Percentiles rank a stretch among this genome's conserved stretches.
These are phyloP conservation scores for Nosema muscidifuracis DNA, from an alignment of 371 early-diverging fungal species.

Conservation along the genomic window DNA sequence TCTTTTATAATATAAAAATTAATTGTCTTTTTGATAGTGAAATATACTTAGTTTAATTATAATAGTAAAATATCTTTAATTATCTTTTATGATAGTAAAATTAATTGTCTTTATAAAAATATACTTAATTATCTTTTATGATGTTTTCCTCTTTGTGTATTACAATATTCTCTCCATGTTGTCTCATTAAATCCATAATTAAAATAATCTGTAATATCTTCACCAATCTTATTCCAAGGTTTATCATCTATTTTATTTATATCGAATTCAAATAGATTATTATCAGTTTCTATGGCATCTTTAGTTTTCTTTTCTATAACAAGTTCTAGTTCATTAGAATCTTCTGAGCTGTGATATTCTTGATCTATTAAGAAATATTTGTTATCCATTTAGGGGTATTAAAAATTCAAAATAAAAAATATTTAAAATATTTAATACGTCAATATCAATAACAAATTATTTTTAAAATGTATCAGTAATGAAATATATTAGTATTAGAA, in stretches of 20 bases:
- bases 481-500: too few species aligned
- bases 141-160: constrained; percentile 67
- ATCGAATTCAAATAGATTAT: constrained; percentile 71
- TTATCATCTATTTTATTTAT: constrained; percentile 79
- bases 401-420: too few species aligned
- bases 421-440: too few species aligned
- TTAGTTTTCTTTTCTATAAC: constrained; percentile 42
- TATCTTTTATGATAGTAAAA: too few species aligned
- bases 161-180: constrained; percentile 80
- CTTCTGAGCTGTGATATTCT: constrained; percentile 10
- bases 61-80: too few species aligned
- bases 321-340: constrained; percentile 39
- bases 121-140: background rate
- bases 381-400: background rate
- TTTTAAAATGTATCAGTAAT: too few species aligned
- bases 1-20: too few species aligned
- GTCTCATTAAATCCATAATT: constrained; percentile 91
- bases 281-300: constrained; percentile 25
- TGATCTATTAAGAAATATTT: constrained; percentile 30
- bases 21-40: too few species aligned
- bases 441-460: too few species aligned
- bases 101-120: too few species aligned
- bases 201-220: constrained; percentile 93
- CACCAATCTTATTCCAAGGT: constrained; percentile 90
- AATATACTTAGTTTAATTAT: too few species aligned